phyloP scores from a whole-genome alignment of 2,329 filamentous ascomycete species.

The Xylariaceae sp. region DNA sequence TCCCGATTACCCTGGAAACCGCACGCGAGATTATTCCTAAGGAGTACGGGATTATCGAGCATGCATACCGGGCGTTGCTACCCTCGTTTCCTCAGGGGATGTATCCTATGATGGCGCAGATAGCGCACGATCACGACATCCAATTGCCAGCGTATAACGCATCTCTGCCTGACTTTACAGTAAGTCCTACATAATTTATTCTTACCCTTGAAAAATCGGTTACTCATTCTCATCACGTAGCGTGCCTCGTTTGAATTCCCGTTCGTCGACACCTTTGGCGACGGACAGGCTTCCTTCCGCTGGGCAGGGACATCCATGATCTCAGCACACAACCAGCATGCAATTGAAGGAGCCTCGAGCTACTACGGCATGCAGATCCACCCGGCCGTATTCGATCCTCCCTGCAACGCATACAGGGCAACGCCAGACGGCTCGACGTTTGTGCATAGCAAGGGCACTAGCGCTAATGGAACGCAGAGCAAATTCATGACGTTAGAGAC shows the following conservation, averaged over 20 bases:
- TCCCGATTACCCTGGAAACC: constrained; percentile 52
- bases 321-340: constrained; percentile 44
- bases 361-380: constrained; percentile 53
- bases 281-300: constrained; percentile 54
- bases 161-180: constrained; percentile 51
- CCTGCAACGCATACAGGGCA: constrained; percentile 52
- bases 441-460: not conserved
- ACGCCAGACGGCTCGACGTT: constrained; percentile 29
- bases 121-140: constrained; percentile 55
- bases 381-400: constrained; percentile 48
- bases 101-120: constrained; percentile 57
- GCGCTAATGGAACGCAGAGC: not conserved
- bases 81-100: constrained; percentile 52
- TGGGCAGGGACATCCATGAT: constrained; percentile 53
- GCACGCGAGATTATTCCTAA: constrained; percentile 52
- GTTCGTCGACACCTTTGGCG: constrained; percentile 55
- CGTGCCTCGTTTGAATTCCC: constrained; percentile 57
- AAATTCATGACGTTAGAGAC: constrained; percentile 37
- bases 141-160: constrained; percentile 44
- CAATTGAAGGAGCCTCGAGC: constrained; percentile 46
- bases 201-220: no score
- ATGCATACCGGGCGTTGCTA: constrained; percentile 50
- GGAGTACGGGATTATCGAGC: constrained; percentile 52
- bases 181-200: constrained; percentile 35
- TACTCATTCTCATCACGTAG: no score